phyloP scores from a whole-genome alignment of 208 protist species.

The Leishmania arabica region DNA sequence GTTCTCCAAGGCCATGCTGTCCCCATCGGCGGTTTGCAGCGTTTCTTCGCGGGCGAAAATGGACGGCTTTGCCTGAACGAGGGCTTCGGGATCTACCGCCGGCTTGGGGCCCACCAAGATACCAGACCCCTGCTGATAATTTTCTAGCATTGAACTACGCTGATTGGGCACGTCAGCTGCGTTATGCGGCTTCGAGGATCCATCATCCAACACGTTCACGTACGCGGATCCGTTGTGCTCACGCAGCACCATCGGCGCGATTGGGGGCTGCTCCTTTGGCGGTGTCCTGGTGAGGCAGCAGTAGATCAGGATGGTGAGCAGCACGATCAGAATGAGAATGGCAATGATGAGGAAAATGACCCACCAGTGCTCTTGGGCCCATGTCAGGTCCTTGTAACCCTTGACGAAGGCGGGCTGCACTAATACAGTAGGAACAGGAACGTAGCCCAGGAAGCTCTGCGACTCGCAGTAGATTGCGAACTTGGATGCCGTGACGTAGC shows the following conservation, averaged over 20 bases:
- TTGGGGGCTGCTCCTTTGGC: slow-evolving; percentile 27
- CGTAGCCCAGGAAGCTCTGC: slow-evolving; percentile 30
- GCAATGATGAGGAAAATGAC: slow-evolving; percentile 44
- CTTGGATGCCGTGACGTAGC: slow-evolving; percentile 8
- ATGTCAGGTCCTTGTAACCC: slow-evolving; percentile 57
- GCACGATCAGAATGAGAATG: slow-evolving; percentile 32
- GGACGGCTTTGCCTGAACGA: slow-evolving; percentile 24
- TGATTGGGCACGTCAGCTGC: not conserved
- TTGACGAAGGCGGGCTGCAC: slow-evolving; percentile 42
- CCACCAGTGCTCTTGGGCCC: slow-evolving; percentile 62
- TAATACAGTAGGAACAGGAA: slow-evolving; percentile 12
- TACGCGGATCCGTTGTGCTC: slow-evolving; percentile 40
- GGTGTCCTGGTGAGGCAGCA: slow-evolving; percentile 39
- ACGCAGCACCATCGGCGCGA: slow-evolving; percentile 53
- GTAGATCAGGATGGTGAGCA: slow-evolving; percentile 42
- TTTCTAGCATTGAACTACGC: not conserved
- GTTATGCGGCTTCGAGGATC: slow-evolving; percentile 11
- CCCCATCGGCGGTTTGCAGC: slow-evolving; percentile 16
- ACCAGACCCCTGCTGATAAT: not conserved
- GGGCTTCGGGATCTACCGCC: slow-evolving; percentile 19
- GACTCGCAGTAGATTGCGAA: slow-evolving; percentile 39
- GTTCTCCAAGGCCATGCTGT: slow-evolving; percentile 10
- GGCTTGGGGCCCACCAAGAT: slow-evolving; percentile 16
- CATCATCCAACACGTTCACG: slow-evolving; percentile 21
- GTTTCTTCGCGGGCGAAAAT: slow-evolving; percentile 22